Conservation (phyloP, 2,329 filamentous ascomycete species). For the Rutstroemia sydowiana region DNA sequence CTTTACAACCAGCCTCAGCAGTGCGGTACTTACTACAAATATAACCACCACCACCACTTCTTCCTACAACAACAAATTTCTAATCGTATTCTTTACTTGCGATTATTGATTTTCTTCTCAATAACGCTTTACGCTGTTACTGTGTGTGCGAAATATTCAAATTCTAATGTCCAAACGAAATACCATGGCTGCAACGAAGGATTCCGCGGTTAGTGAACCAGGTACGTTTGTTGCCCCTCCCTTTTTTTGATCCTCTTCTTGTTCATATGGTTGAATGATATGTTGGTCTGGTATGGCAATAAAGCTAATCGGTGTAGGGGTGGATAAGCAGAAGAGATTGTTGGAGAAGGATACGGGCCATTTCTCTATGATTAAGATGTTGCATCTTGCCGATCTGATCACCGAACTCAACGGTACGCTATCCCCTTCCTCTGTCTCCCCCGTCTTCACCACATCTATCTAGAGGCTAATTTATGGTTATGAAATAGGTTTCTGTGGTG, state of each 20-base stretch:
- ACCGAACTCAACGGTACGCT: conserved; percentile 69
- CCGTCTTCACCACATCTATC: background rate
- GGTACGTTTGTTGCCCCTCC: conserved; percentile 31
- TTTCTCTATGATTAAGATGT: conserved; percentile 60
- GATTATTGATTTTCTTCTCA: background rate
- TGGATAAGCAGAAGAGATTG: conserved; percentile 71
- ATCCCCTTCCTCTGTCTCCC: conserved; percentile 11
- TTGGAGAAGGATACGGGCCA: conserved; percentile 64
- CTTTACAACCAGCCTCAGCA: background rate
- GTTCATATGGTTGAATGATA: background rate
- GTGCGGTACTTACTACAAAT: background rate
- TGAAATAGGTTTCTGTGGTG: conserved; percentile 65
- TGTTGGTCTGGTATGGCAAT: background rate
- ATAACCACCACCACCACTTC: background rate
- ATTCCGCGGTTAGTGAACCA: conserved; percentile 40
- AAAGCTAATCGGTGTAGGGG: conserved; percentile 36
- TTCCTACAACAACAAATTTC: too few relatives aligned
- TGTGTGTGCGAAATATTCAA: background rate
- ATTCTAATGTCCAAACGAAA: conserved; percentile 56
- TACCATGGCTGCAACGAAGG: conserved; percentile 41
- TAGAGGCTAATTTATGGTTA: background rate
- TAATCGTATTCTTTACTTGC: background rate
- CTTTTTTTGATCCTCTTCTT: too few relatives aligned
- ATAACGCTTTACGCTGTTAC: background rate
- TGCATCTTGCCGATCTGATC: conserved; percentile 78